A percentile compares a stretch with the other conserved stretches of the same genome.
These are phyloP conservation scores for Dictyostelium intermedium DNA, from an alignment of 78 protist species.

Conservation along the genomic window DNA sequence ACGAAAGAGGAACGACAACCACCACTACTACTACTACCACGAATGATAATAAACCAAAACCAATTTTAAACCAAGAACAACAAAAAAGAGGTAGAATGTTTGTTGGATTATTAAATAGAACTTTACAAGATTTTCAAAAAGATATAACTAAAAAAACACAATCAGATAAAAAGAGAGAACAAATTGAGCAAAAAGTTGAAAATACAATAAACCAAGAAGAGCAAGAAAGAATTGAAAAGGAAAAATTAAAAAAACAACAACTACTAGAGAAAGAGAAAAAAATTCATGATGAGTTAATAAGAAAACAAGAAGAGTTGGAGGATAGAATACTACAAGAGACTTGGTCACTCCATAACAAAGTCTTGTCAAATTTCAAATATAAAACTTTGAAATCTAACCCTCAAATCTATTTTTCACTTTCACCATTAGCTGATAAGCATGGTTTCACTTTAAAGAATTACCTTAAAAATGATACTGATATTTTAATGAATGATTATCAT, in stretches of 20 bases:
- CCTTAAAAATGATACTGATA: not conserved
- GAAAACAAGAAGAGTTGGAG: slow-evolving; percentile 35
- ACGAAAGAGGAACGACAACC: not conserved
- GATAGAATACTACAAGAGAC: slow-evolving; percentile 12
- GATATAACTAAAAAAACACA: slow-evolving; percentile 13
- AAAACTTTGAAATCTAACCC: slow-evolving; percentile 36
- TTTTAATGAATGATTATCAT: not conserved
- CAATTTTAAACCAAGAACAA: not conserved
- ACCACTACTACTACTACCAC: not conserved
- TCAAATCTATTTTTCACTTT: not conserved
- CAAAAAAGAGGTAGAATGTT: slow-evolving; percentile 40
- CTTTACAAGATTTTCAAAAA: slow-evolving; percentile 47
- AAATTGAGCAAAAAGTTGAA: slow-evolving; percentile 45
- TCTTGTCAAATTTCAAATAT: not conserved
- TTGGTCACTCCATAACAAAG: slow-evolving; percentile 25
- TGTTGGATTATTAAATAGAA: slow-evolving; percentile 54
- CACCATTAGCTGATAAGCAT: slow-evolving; percentile 31
- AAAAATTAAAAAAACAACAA: slow-evolving; percentile 19
- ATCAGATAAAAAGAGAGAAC: slow-evolving; percentile 43
- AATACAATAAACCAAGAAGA: not conserved
- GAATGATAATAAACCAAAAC: not conserved
- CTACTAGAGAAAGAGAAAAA: slow-evolving; percentile 9
- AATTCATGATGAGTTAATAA: slow-evolving; percentile 15
- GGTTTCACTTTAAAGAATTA: not conserved
- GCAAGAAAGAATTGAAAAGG: slow-evolving; percentile 13